Evolutionary conservation across 176 grass and related monocot genomes (phyloP), one percentile per base, ranked within the genome.

Genomic region (Pontederia paniculata): DNA sequence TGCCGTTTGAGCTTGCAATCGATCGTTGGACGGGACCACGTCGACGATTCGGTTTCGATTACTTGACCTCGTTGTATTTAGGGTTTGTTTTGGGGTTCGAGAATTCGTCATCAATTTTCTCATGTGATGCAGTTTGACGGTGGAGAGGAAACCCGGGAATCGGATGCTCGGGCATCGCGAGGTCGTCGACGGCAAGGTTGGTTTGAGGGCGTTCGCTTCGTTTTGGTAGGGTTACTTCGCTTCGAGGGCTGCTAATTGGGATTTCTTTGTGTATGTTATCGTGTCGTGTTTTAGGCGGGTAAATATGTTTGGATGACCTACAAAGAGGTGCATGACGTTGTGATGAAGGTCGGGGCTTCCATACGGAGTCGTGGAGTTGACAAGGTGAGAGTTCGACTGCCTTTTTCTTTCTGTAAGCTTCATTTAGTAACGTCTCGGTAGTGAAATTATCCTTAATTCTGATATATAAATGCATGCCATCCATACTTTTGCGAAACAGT

Each of bases 81-180:
- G 2, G 19, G 6, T 4, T 31, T 12, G 16, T 47, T 62, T 46
- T 1, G 17, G 16, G 41, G 45, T 23, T 20, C n/a, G 8, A 21
- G 5, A 8, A 19, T 21, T 19, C 16, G n/a, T 13, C 6, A 11
- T 8, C 0, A 9, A 8, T 45, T 62, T 16, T 45, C 17, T 10
- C 37, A 10, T 7, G 52, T 68, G 67, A 57, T 50, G 12, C 50
- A 88, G 77, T 20, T 66, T 77, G 77, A 71, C 80, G 0, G 80
- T 73, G 47, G 80, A 88, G 60, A 94, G 77, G 71, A 76, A 76
- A 60, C 89, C 89, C 42, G 52, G 80, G n/a, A 88, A 95, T 23
- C 83, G 17, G 59, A 88, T 95, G 84, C 77, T 95, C 18, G 89
- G 84, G 28, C 77, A 31, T 42, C 81, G 84, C 54, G 72, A 79